Evolutionary conservation across 805 yeast genomes (phyloP), one percentile per base, ranked within the genome.

Genomic region (Citeromyces matritensis): DNA sequence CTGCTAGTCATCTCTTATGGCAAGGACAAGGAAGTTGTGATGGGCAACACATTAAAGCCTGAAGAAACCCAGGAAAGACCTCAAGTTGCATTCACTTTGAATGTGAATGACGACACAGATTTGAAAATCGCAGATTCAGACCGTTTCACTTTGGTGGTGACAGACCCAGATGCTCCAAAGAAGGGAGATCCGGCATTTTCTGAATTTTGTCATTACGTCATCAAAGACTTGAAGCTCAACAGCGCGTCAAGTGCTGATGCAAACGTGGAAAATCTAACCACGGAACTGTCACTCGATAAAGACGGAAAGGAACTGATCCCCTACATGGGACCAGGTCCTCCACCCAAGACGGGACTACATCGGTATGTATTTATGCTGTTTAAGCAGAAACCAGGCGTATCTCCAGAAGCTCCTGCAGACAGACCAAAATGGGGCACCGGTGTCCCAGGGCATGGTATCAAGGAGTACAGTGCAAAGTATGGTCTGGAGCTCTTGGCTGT

Each of bases 111-210:
- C 11, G 55, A 58, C 25, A 63, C 64, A 27, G 62, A 60, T 24
- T 42, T 62, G 39, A 62, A 58, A 38, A 55, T 65, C 25, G 45
- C 56, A 10, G 42, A 51, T 15, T 51, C 61, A 15, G 77, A 73
- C 40, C 54, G 64, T 31, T 85, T 79, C 55, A 72, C 91, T 8
- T 56, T 86, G 40, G 80, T 81, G 3, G 42, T 85, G 40, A 86
- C 95, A 6, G 95, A 85, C 52, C 96, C 96, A 1, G 95, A 85
- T 58, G 95, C 95, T 6, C 96, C 96, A 9, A 69, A 85, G 3
- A 66, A 73, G 42, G 63, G 68, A 3, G 95, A 85, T 50, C 72
- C 76, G 46, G 82, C 74, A 48, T 84, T 94, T 93, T 76, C 91
- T 3, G 94, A 85, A 53, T 85, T 62, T 49, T 73, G 79, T 33